Percentiles rank a stretch among this genome's conserved stretches.
phyloP scores from a whole-genome alignment of 768 basidiomycete genomes.

The Epithele typhae region DNA sequence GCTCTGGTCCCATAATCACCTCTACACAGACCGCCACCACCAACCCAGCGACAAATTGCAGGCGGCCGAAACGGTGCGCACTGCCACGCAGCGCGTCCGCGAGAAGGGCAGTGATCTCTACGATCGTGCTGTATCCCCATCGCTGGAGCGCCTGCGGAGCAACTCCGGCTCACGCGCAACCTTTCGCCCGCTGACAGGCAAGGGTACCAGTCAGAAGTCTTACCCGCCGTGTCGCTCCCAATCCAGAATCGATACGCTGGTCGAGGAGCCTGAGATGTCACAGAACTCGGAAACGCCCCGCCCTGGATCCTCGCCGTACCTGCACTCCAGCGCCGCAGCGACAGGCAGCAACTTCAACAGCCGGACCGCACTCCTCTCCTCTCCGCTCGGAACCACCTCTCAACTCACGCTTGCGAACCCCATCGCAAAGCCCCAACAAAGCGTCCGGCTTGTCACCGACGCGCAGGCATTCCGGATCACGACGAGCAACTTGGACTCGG shows the following conservation, averaged over 20 bases:
- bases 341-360: conserved; percentile 1
- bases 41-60: conserved; percentile 15
- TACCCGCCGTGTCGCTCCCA: no score
- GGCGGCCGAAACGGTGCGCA: conserved; percentile 15
- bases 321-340: background rate
- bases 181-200: no score
- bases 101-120: conserved; percentile 11
- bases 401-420: conserved; percentile 13
- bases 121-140: conserved; percentile 2
- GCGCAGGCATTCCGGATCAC: background rate
- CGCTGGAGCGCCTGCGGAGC: conserved; percentile 6
- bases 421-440: conserved; percentile 9
- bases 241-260: conserved; percentile 3
- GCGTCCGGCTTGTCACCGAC: conserved; percentile 16
- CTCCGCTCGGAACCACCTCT: conserved; percentile 11
- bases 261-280: conserved; percentile 15
- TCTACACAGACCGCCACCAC: conserved; percentile 50
- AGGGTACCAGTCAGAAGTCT: no score
- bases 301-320: background rate
- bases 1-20: conserved; percentile 68
- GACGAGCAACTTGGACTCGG: conserved; percentile 1
- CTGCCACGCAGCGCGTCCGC: conserved; percentile 12
- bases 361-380: conserved; percentile 6
- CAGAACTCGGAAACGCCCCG: background rate
- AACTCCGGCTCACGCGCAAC: background rate